A percentile compares a stretch with the other conserved stretches of the same genome.
Evolutionary conservation across 768 basidiomycete genomes (phyloP).

Genomic region (Macrolepiota fuliginosa): DNA sequence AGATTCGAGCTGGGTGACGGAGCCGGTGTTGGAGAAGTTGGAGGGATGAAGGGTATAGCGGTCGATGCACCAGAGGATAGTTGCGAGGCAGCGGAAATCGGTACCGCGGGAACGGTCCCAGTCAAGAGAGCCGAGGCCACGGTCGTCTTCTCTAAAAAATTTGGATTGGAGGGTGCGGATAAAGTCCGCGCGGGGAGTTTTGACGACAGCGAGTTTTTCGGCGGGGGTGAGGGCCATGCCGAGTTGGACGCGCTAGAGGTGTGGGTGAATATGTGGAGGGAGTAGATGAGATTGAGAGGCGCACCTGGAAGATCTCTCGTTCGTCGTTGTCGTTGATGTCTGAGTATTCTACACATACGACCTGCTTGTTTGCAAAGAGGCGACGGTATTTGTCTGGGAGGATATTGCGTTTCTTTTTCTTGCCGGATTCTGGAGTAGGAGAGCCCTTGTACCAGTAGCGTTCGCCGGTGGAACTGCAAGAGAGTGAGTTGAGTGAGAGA

Average conservation of each 20-base stretch:
- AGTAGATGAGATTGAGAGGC: not conserved
- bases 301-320: conserved; percentile 71
- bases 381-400: conserved; percentile 57
- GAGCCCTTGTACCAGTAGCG: conserved; percentile 51
- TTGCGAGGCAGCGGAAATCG: conserved; percentile 59
- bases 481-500: not conserved
- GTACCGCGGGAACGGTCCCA: conserved; percentile 50
- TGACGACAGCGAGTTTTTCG: conserved; percentile 70
- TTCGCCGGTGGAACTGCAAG: conserved; percentile 32
- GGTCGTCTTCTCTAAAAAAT: conserved; percentile 38
- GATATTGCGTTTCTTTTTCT: conserved; percentile 21
- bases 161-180: conserved; percentile 52
- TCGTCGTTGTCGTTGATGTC: conserved; percentile 56
- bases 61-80: conserved; percentile 51
- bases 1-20: conserved; percentile 42
- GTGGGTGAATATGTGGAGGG: not conserved
- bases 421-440: conserved; percentile 17
- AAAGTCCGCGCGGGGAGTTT: conserved; percentile 53
- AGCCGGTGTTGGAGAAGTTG: conserved; percentile 22
- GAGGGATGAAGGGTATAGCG: conserved; percentile 22
- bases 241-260: conserved; percentile 64
- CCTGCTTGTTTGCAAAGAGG: conserved; percentile 68
- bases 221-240: conserved; percentile 77
- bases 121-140: conserved; percentile 36
- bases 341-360: conserved; percentile 79